A percentile compares a stretch with the other conserved stretches of the same genome.
Evolutionary conservation across 306 rosid species (phyloP).

Genomic region (Dryas drummondii): DNA sequence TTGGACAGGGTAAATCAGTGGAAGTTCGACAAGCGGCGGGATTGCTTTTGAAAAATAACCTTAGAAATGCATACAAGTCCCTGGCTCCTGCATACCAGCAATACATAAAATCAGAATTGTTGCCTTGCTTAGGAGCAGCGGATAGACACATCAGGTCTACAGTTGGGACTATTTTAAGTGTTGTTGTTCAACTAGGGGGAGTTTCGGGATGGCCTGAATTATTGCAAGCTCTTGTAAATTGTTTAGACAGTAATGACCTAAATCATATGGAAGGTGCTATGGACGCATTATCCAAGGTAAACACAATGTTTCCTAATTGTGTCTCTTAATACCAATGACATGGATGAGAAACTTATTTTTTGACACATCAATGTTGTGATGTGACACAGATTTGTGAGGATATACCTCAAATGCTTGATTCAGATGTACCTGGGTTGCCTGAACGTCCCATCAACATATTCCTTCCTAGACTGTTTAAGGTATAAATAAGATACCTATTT

Average conservation of each 20-base stretch:
- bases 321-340: background rate
- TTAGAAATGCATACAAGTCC: conserved; percentile 53
- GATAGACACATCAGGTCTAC: conserved; percentile 93
- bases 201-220: conserved; percentile 89
- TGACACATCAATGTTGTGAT: conserved; percentile 8
- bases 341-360: background rate
- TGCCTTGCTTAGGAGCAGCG: conserved; percentile 88
- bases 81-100: conserved; percentile 75
- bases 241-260: conserved; percentile 82
- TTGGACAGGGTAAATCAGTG: conserved; percentile 71
- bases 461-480: conserved; percentile 87
- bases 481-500: conserved; percentile 24
- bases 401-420: conserved; percentile 91
- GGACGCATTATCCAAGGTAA: conserved; percentile 98
- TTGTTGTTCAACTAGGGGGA: conserved; percentile 80
- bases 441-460: conserved; percentile 89
- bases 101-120: conserved; percentile 85
- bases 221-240: conserved; percentile 87
- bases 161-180: conserved; percentile 81
- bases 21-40: conserved; percentile 99
- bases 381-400: conserved; percentile 86
- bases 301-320: background rate
- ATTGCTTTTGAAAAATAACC: conserved; percentile 81
- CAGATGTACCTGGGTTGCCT: conserved; percentile 89
- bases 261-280: conserved; percentile 99